phyloP scores from a whole-genome alignment of 2,329 filamentous ascomycete genomes.

The Seiridium cupressi region DNA sequence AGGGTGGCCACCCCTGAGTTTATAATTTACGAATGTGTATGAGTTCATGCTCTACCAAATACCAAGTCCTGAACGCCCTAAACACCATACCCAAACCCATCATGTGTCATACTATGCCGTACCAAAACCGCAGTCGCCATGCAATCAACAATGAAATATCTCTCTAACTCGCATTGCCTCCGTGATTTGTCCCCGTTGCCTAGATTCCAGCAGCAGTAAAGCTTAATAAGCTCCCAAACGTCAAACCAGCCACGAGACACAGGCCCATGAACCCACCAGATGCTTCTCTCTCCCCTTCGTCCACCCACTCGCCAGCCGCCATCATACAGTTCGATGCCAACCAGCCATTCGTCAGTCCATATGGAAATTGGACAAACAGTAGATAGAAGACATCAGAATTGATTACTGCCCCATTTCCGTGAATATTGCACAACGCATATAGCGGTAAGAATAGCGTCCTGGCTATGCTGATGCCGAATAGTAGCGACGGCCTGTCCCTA shows the following conservation, averaged over 20 bases:
- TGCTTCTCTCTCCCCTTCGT: slow-evolving; percentile 79
- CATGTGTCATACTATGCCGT: neutral
- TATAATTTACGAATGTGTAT: no score
- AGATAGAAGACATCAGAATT: slow-evolving; percentile 87
- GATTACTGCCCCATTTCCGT: slow-evolving; percentile 70
- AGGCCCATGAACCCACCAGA: slow-evolving; percentile 93
- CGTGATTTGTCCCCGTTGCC: neutral
- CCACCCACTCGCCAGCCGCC: slow-evolving; percentile 78
- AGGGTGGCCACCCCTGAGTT: no score
- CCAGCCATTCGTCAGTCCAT: slow-evolving; percentile 85
- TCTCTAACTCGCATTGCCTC: no score
- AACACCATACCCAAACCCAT: neutral
- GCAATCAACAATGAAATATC: no score
- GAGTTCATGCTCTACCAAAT: no score
- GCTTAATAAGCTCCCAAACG: slow-evolving; percentile 83
- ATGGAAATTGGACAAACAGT: slow-evolving; percentile 75
- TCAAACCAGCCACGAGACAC: slow-evolving; percentile 80
- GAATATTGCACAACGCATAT: slow-evolving; percentile 87
- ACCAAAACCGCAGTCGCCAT: no score
- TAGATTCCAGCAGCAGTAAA: slow-evolving; percentile 65
- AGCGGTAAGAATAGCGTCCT: slow-evolving; percentile 75
- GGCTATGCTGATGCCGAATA: slow-evolving; percentile 67
- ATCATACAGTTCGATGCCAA: slow-evolving; percentile 90
- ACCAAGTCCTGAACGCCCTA: neutral
- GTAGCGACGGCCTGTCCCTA: slow-evolving; percentile 58